Evolutionary conservation across 2,329 filamentous ascomycete species (phyloP).

Genomic region (Paraphoma chrysanthemicola): DNA sequence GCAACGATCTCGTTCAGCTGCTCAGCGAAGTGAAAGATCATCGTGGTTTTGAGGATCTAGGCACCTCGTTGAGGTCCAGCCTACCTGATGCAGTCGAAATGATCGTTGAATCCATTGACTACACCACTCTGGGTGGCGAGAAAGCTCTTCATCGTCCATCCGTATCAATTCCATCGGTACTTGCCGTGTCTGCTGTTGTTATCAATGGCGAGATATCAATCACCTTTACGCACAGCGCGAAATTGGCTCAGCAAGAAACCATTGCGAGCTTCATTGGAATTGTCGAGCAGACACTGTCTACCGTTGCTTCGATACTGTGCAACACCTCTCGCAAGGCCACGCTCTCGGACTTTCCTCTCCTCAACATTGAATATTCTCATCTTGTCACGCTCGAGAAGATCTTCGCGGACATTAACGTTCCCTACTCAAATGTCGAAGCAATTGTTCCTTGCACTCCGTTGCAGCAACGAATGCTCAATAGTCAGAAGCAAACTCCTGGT

Average conservation of each 20-base stretch:
- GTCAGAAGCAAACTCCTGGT: conserved; percentile 6
- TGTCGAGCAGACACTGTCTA: conserved; percentile 12
- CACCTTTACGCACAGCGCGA: conserved; percentile 15
- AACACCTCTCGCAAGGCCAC: conserved; percentile 38
- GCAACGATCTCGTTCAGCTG: conserved; percentile 13
- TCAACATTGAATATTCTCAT: conserved; percentile 47
- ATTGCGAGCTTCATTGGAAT: conserved; percentile 7
- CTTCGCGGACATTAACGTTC: conserved; percentile 11
- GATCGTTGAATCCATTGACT: conserved; percentile 46
- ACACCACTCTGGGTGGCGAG: conserved; percentile 7
- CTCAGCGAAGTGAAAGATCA: conserved; percentile 16
- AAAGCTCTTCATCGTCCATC: conserved; percentile 6
- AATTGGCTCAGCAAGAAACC: conserved; percentile 10
- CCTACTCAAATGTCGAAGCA: conserved; percentile 8
- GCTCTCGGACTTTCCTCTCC: conserved; percentile 50
- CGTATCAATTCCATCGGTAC: conserved; percentile 4
- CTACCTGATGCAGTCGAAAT: conserved; percentile 43
- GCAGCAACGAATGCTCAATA: conserved; percentile 11
- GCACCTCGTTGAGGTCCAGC: conserved; percentile 2
- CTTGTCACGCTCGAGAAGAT: conserved; percentile 30
- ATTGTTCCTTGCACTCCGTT: conserved; percentile 13
- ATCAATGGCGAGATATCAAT: conserved; percentile 16
- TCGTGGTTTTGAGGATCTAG: conserved; percentile 7
- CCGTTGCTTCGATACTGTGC: conserved; percentile 10
- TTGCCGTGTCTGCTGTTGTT: conserved; percentile 16